These are phyloP conservation scores for Ogataea neopini DNA, from an alignment of 805 yeast genomes.

Conservation along the genomic window DNA sequence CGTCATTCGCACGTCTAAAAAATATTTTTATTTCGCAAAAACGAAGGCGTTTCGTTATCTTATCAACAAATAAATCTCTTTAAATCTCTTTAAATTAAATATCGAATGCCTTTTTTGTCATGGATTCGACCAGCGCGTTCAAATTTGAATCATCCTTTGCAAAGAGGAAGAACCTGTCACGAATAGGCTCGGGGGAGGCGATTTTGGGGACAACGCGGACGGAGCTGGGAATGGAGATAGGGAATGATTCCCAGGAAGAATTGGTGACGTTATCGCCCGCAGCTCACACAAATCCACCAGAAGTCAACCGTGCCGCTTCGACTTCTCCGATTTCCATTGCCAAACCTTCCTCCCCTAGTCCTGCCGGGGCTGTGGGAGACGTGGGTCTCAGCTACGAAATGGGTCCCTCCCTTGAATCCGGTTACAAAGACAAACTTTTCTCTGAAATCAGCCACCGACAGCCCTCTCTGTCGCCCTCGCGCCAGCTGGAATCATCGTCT, in stretches of 20 bases:
- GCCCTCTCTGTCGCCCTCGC: slow-evolving; percentile 7
- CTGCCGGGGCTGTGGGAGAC: too few species aligned
- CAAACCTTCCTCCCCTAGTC: slow-evolving; percentile 4
- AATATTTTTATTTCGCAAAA: background rate
- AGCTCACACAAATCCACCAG: background rate
- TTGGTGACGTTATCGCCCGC: slow-evolving; percentile 10
- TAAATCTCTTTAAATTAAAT: too few species aligned
- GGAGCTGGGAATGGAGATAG: background rate
- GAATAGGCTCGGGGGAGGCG: slow-evolving; percentile 9
- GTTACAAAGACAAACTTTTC: slow-evolving; percentile 16
- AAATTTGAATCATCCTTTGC: slow-evolving; percentile 27
- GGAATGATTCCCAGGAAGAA: slow-evolving; percentile 23
- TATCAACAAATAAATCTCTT: background rate
- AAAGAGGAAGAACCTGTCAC: slow-evolving; percentile 11
- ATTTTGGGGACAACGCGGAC: background rate
- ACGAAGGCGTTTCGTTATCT: slow-evolving; percentile 1
- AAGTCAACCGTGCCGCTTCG: background rate
- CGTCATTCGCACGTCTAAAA: too few species aligned
- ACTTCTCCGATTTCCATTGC: slow-evolving; percentile 1
- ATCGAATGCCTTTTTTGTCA: background rate
- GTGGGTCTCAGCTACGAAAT: slow-evolving; percentile 17
- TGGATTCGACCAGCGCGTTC: slow-evolving; percentile 2
- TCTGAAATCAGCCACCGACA: background rate
- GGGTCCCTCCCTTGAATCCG: slow-evolving; percentile 27
- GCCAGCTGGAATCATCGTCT: slow-evolving; percentile 8